Conservation (phyloP, 441 rosid species). For the Aquilaria agallochum region DNA sequence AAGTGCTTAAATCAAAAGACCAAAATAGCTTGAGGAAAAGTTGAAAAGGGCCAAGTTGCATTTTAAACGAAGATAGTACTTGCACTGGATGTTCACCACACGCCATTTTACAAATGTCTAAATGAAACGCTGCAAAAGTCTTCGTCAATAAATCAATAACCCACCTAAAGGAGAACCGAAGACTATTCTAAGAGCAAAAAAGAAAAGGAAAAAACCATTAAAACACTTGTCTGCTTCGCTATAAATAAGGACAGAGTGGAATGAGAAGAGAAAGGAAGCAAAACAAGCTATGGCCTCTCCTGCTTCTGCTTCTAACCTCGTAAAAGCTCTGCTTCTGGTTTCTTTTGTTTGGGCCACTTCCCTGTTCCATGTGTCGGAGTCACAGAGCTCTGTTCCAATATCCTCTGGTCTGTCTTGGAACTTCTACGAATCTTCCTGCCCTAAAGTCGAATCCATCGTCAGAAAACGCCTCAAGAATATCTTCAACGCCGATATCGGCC, state of each 20-base stretch:
- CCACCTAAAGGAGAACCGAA: too few relatives aligned
- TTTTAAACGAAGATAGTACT: too few relatives aligned
- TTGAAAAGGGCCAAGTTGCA: too few relatives aligned
- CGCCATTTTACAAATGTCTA: too few relatives aligned
- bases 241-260: neutral
- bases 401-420: conserved; percentile 50
- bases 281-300: conserved; percentile 8
- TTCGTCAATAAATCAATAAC: conserved; percentile 3
- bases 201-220: too few relatives aligned
- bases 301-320: conserved; percentile 1
- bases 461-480: conserved; percentile 40
- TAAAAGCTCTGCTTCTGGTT: conserved; percentile 13
- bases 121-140: too few relatives aligned
- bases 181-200: too few relatives aligned
- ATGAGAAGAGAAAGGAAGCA: neutral
- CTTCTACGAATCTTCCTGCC: conserved; percentile 48
- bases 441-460: conserved; percentile 45
- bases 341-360: conserved; percentile 17
- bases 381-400: conserved; percentile 23
- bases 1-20: too few relatives aligned
- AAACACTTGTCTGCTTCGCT: neutral
- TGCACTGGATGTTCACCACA: too few relatives aligned
- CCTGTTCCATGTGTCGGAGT: conserved; percentile 3
- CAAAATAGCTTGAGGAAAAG: too few relatives aligned
- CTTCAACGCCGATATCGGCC: conserved; percentile 51